Percentiles rank a stretch among this genome's conserved stretches.
Conservation (phyloP, 345 rosid genomes). For the Sonneratia caseolaris region DNA sequence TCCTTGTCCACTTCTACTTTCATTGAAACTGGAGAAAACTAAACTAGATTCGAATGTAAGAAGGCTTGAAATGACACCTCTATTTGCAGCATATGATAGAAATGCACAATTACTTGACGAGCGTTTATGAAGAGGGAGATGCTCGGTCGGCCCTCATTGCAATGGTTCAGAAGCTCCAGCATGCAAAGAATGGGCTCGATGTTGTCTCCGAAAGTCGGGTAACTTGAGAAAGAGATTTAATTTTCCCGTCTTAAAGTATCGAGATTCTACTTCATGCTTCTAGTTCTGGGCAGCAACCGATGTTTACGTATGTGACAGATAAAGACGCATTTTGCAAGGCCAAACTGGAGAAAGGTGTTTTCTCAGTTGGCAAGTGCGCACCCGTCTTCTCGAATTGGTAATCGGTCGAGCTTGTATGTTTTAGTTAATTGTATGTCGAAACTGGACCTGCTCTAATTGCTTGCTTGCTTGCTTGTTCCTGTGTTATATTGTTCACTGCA, state of each 20-base stretch:
- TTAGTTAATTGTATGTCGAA: background rate
- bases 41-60: background rate
- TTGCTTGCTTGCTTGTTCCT: background rate
- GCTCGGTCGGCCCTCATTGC: conserved; percentile 89
- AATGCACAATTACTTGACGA: conserved; percentile 95
- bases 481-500: conserved; percentile 18
- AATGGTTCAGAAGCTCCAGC: conserved; percentile 91
- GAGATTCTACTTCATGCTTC: background rate
- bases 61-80: background rate
- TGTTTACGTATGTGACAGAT: conserved; percentile 31
- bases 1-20: background rate
- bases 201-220: conserved; percentile 89
- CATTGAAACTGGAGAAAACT: background rate
- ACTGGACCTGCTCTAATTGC: background rate
- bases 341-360: conserved; percentile 91
- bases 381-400: conserved; percentile 63
- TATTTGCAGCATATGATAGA: conserved; percentile 62
- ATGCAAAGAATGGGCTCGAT: conserved; percentile 88
- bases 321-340: conserved; percentile 90
- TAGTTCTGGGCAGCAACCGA: conserved; percentile 1
- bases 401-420: background rate
- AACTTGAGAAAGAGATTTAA: background rate
- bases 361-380: conserved; percentile 47
- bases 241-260: background rate
- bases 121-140: conserved; percentile 96